Percentiles rank a stretch among this genome's conserved stretches.
Evolutionary conservation across 805 yeast species (phyloP).

Genomic region (Yamadazyma scolyti): DNA sequence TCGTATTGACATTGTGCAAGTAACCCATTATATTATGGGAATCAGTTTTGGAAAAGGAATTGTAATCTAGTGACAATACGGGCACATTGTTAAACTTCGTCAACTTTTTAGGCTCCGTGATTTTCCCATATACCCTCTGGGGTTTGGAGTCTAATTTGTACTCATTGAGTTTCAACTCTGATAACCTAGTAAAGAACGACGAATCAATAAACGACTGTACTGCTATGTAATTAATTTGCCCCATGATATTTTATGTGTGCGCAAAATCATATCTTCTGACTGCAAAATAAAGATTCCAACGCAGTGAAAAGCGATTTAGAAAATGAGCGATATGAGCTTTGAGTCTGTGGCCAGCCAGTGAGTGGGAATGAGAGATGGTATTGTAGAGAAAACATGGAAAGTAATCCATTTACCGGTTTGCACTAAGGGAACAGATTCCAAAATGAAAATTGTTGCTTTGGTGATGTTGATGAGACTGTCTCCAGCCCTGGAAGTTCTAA

Average conservation of each 20-base stretch:
- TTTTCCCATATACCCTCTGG: slow-evolving; percentile 42
- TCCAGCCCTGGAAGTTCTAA: no score
- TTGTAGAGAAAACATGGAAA: no score
- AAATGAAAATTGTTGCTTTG: no score
- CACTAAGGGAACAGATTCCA: no score
- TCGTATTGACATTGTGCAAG: slow-evolving; percentile 66
- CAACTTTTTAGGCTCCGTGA: slow-evolving; percentile 29
- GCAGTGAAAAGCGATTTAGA: neutral
- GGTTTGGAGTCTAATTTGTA: slow-evolving; percentile 58
- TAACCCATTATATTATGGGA: slow-evolving; percentile 24
- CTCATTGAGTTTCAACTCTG: slow-evolving; percentile 70
- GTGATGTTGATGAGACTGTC: no score
- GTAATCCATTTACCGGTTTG: no score
- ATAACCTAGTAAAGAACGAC: slow-evolving; percentile 74
- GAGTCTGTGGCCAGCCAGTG: neutral
- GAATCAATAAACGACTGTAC: slow-evolving; percentile 78
- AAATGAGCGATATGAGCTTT: neutral
- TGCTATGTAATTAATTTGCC: slow-evolving; percentile 42
- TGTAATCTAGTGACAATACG: slow-evolving; percentile 29
- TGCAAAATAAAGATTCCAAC: no score
- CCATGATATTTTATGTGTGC: slow-evolving; percentile 1
- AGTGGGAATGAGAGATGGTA: no score
- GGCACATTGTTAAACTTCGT: slow-evolving; percentile 35
- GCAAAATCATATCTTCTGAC: no score
- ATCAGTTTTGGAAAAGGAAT: slow-evolving; percentile 20